phyloP scores from a whole-genome alignment of 164 flowering plant species.

The Pachysandra terminalis region DNA sequence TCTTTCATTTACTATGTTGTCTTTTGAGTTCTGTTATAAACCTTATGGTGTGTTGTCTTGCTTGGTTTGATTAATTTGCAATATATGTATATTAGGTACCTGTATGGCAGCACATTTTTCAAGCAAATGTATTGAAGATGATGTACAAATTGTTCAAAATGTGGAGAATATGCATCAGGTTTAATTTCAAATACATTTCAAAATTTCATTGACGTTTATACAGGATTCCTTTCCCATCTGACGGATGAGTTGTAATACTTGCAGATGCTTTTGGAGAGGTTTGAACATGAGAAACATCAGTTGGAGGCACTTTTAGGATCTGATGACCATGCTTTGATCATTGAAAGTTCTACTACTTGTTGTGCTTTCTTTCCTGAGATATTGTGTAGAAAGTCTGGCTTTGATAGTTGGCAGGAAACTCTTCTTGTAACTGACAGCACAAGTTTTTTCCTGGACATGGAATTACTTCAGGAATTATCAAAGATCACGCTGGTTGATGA shows the following conservation, averaged over 20 bases:
- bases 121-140: conserved; percentile 34
- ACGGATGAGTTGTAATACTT: not conserved
- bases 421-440: conserved; percentile 47
- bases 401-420: conserved; percentile 49
- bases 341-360: conserved; percentile 34
- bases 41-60: not conserved
- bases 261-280: conserved; percentile 57
- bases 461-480: conserved; percentile 50
- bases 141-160: conserved; percentile 26
- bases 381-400: conserved; percentile 30
- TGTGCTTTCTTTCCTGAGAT: conserved; percentile 44
- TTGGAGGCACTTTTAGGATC: conserved; percentile 25
- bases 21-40: not conserved
- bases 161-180: conserved; percentile 75
- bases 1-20: not conserved
- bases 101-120: conserved; percentile 53
- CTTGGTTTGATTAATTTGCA: not conserved
- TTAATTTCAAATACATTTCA: not conserved
- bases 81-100: conserved; percentile 38
- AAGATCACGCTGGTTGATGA: conserved; percentile 32
- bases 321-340: conserved; percentile 8
- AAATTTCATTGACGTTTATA: not conserved
- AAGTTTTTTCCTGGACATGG: conserved; percentile 60
- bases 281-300: conserved; percentile 48
- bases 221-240: not conserved